Conservation (phyloP, 169 alveolate species). For the Plasmodium yoelii region DNA sequence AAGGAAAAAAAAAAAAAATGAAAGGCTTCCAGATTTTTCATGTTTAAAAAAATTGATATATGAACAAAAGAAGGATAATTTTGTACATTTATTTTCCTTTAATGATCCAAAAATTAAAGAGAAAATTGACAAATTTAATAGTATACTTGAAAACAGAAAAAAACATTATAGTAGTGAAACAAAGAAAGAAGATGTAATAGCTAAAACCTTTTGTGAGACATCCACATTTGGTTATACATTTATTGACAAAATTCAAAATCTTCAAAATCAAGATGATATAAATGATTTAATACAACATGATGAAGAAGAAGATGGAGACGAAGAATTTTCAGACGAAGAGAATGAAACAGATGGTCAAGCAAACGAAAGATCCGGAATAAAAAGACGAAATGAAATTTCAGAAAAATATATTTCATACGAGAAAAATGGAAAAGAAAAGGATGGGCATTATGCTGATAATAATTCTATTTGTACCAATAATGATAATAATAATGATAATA, state of each 20-base stretch:
- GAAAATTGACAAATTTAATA: slow-evolving; percentile 46
- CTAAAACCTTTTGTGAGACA: slow-evolving; percentile 45
- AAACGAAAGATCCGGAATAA: background rate
- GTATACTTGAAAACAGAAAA: slow-evolving; percentile 63
- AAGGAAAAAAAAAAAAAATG: background rate
- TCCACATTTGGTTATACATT: slow-evolving; percentile 72
- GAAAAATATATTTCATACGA: background rate
- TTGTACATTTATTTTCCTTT: slow-evolving; percentile 43
- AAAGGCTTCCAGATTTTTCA: slow-evolving; percentile 53
- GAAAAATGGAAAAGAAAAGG: background rate
- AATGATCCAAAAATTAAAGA: slow-evolving; percentile 65
- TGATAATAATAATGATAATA: too few relatives aligned
- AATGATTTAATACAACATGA: slow-evolving; percentile 69
- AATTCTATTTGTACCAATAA: background rate
- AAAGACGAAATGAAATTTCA: background rate
- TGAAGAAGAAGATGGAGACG: slow-evolving; percentile 25
- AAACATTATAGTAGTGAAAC: slow-evolving; percentile 7
- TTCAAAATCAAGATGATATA: slow-evolving; percentile 34
- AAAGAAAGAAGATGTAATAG: slow-evolving; percentile 33
- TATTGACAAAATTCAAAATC: slow-evolving; percentile 27
- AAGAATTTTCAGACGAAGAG: background rate
- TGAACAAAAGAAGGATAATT: slow-evolving; percentile 60
- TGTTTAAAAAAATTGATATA: slow-evolving; percentile 69
- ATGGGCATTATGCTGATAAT: background rate
- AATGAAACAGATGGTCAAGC: background rate